Base-by-base conservation (phyloP, 176 grass and related monocot genomes). In the Zoysia japonica region DNA sequence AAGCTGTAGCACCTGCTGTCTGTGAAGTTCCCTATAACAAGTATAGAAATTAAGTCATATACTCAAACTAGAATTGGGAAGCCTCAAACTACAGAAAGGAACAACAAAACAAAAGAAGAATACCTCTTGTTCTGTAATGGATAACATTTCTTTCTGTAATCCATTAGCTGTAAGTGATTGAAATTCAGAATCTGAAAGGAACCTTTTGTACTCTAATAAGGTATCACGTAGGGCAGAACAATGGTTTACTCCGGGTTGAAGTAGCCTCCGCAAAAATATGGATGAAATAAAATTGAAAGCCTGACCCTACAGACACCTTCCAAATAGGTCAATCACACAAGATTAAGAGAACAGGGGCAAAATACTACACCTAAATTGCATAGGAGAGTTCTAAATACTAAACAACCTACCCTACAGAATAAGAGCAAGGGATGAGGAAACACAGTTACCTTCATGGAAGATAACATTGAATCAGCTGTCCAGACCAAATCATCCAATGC, bases 181-280 rank as follows among this genome's bases (percentile, higher is more conserved):
- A 68, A 94, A 94, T 67, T 98, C 89, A 64, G 89, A 83, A 67
- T 92, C 92, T 12, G 95, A 94, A 39, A 98, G 75, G 74, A 90
- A 94, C 68, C 89, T 94, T 68, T 92, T 98, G 61, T 98, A 77
- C 86, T 98, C 92, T 68, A 89, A 45, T 65, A 98, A 90, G 68
- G 90, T 94, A 85, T 94, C 80, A 63, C 89, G 87, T 48, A 98
- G 87, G 73, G 95, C 88, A 83, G 80, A 85, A 92, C 83, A 78
- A 68, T 94, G 92, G 76, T 89, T 83, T 51, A 98, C 88, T 73
- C 91, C 95, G 4, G 95, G 89, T 91, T 94, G 95, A 67, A 98
- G 85, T 72, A 98, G 78, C 74, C 95, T 98, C 79, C 89, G 83
- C 83, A 94, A 57, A 94, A 94, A 94, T 81, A 94, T 92, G 36